Evolutionary conservation across 371 early-diverging fungal species (phyloP).

Genomic region (Lichtheimia ornata): DNA sequence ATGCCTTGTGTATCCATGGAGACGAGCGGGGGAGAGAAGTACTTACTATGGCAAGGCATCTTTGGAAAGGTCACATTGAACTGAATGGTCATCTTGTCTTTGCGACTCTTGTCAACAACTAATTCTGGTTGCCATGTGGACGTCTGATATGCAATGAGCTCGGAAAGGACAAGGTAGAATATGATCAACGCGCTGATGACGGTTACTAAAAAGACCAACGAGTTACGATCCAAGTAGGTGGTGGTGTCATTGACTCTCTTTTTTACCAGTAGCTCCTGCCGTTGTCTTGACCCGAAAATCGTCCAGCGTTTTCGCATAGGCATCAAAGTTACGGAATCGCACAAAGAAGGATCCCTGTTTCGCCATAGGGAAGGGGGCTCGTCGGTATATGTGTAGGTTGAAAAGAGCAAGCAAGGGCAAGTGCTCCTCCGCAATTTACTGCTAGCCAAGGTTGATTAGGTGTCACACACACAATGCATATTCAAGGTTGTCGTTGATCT

Average conservation of each 20-base stretch:
- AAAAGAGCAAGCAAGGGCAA: too few relatives aligned
- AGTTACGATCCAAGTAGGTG: not conserved
- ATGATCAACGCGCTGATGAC: constrained; percentile 77
- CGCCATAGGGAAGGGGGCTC: constrained; percentile 18
- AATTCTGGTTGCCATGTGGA: constrained; percentile 73
- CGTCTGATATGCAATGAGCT: constrained; percentile 79
- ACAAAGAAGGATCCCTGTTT: constrained; percentile 42
- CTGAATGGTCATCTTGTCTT: constrained; percentile 87
- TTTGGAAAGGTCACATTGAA: constrained; percentile 90
- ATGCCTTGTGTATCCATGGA: too few relatives aligned
- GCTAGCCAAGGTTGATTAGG: too few relatives aligned
- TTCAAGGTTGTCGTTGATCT: too few relatives aligned
- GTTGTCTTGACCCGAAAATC: constrained; percentile 91
- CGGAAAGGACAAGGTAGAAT: constrained; percentile 72
- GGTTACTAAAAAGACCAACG: constrained; percentile 61
- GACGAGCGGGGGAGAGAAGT: not conserved
- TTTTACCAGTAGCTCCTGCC: constrained; percentile 79
- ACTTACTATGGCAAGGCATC: constrained; percentile 88
- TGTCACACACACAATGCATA: too few relatives aligned
- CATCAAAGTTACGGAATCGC: constrained; percentile 77
- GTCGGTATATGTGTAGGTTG: too few relatives aligned
- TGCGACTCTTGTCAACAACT: constrained; percentile 83
- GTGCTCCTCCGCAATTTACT: too few relatives aligned
- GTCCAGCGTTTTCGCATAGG: constrained; percentile 95
- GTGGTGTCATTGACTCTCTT: not conserved